A percentile compares a stretch with the other conserved stretches of the same genome.
Evolutionary conservation across 179 eudicot species (phyloP).

Genomic region (Monotropa hypopitys): DNA sequence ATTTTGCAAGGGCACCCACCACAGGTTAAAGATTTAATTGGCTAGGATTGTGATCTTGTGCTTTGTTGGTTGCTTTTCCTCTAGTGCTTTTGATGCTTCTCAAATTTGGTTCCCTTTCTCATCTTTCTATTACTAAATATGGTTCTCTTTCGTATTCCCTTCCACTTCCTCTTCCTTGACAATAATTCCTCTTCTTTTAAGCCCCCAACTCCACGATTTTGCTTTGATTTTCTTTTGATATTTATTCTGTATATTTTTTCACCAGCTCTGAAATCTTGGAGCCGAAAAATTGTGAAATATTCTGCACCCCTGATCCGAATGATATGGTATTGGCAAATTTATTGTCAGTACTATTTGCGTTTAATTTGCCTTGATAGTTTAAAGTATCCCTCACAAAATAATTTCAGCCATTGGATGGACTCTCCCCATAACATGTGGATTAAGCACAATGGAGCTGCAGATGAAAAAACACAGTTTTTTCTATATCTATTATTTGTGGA

Average conservation of each 20-base stretch:
- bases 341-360: not conserved
- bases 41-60: not conserved
- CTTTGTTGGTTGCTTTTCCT: not conserved
- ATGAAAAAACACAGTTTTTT: not conserved
- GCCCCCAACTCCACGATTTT: not conserved
- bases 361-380: not conserved
- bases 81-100: not conserved
- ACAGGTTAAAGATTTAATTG: not conserved
- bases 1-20: not conserved
- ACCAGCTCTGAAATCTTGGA: not conserved
- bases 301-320: not conserved
- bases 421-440: not conserved
- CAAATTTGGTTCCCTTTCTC: not conserved
- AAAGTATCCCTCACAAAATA: not conserved
- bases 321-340: not conserved
- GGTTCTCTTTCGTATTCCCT: not conserved
- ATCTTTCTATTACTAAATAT: not conserved
- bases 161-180: not conserved
- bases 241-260: not conserved
- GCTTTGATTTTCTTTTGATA: not conserved
- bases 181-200: not conserved
- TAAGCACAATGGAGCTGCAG: not conserved
- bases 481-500: not conserved
- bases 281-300: not conserved
- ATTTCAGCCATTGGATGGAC: not conserved